Evolutionary conservation across 2,329 filamentous ascomycete genomes (phyloP).

Genomic region (Immersiporthe knoxdaviesiana): DNA sequence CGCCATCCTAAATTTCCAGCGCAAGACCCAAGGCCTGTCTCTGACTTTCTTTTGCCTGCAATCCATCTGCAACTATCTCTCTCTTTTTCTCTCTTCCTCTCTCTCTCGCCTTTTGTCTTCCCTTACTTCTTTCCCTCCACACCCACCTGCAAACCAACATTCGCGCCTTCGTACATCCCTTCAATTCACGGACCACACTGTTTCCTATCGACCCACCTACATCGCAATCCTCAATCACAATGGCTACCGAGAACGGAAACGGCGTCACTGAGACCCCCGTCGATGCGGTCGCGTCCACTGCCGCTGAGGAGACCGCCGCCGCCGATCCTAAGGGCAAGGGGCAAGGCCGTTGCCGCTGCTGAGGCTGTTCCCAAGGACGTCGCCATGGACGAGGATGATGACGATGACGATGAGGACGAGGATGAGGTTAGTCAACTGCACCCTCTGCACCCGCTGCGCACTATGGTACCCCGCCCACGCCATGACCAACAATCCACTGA

Average conservation of each 20-base stretch:
- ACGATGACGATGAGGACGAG: slow-evolving; percentile 70
- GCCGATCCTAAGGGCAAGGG: slow-evolving; percentile 77
- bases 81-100: not conserved
- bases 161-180: slow-evolving; percentile 9
- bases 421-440: slow-evolving; percentile 36
- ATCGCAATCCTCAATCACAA: slow-evolving; percentile 39
- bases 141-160: slow-evolving; percentile 8
- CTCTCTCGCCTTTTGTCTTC: not conserved
- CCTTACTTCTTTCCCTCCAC: not conserved
- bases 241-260: slow-evolving; percentile 55
- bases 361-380: slow-evolving; percentile 58
- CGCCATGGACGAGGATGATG: slow-evolving; percentile 76
- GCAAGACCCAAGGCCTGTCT: not conserved
- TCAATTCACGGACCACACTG: not conserved
- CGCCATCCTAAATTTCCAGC: slow-evolving; percentile 6
- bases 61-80: not conserved
- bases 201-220: slow-evolving; percentile 6
- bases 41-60: not conserved
- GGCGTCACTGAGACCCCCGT: slow-evolving; percentile 51
- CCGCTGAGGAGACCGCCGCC: slow-evolving; percentile 39
- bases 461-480: slow-evolving; percentile 9
- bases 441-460: not conserved
- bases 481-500: slow-evolving; percentile 29
- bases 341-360: slow-evolving; percentile 68
- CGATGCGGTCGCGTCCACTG: slow-evolving; percentile 39